Conservation (phyloP, 2,329 filamentous ascomycete species). For the Lecanoromycetidae sp. region DNA sequence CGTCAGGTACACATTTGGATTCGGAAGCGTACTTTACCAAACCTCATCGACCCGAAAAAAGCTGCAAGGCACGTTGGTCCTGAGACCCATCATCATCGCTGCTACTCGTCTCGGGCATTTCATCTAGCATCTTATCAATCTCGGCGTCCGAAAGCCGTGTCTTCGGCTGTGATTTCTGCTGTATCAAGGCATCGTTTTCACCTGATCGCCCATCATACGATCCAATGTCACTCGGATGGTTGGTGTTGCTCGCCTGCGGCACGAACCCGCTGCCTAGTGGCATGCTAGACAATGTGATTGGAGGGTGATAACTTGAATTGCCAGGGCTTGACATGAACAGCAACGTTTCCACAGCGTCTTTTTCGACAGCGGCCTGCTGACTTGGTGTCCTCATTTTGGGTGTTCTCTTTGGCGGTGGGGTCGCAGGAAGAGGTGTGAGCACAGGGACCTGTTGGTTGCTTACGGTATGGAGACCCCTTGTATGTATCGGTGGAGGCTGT, state of each 20-base stretch:
- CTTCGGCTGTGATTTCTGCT: neutral
- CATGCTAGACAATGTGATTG: neutral
- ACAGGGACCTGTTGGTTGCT: neutral
- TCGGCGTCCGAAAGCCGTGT: conserved; percentile 4
- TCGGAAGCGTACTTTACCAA: too few relatives aligned
- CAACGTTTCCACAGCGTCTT: conserved; percentile 39
- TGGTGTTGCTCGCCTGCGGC: neutral
- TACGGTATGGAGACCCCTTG: conserved; percentile 7
- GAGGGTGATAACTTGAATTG: conserved; percentile 21
- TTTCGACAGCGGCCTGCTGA: conserved; percentile 31
- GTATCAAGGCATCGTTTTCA: neutral
- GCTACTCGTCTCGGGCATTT: conserved; percentile 13
- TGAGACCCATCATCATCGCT: conserved; percentile 11
- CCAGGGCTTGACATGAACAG: conserved; percentile 40
- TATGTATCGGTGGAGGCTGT: conserved; percentile 14
- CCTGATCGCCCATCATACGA: neutral
- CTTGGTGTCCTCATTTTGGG: conserved; percentile 15
- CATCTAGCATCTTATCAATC: conserved; percentile 14
- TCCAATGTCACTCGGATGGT: neutral
- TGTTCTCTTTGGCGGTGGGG: neutral
- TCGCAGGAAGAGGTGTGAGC: neutral
- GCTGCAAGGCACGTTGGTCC: neutral
- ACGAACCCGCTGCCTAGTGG: neutral
- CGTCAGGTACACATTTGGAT: too few relatives aligned
- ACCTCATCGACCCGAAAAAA: too few relatives aligned